Base-by-base conservation (phyloP, 2,329 filamentous ascomycete species). In the Didymella keratinophila region DNA sequence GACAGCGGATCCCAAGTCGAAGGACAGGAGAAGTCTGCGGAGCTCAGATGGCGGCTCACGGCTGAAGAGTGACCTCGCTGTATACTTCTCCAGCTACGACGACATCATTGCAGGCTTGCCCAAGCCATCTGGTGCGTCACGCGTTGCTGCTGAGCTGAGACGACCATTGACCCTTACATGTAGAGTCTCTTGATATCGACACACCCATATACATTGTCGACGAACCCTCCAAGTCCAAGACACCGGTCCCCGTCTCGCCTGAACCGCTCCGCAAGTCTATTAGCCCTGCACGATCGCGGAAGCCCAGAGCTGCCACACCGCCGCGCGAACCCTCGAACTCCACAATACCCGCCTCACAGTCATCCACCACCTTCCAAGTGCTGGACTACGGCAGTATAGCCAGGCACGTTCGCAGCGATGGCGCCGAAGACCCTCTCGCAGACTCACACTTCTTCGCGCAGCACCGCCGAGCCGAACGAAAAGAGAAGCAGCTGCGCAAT, bases 41-140 rank as follows among this genome's bases (percentile, higher is more conserved):
- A 96, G 92, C 51, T 91, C 96, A 71, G 92, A 96, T 73, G 85
- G 85, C 70, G 90, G 89, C 11, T 89, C 89, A 50, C 85, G 92
- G 67, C 89, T 93, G 79, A 97, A 96, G 83, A 97, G 93, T 78
- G 93, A 97, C 73, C 83, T 98, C 61, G 89, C 93, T 36, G 86
- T 87, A 46, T 98, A 97, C 79, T 97, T 98, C 72, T 88, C 91
- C 51, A 93, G 96, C 71, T 98, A 97, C 77, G 93, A 97, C 78
- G 92, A 96, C 74, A 86, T 97, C 66, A 92, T 98, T 78, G 93
- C 91, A 62, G 91, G 96, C 73, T 89, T 92, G 63, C 86, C 88
- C 37, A 89, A 89, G 69, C 89, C 93, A 78, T 83, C 89, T 68
- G 89, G 93, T 93, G 84, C 75, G 67, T 67, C 66, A 9, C 47